Base-by-base conservation (phyloP, 2,329 filamentous ascomycete species). In the Phialophora macrospora region DNA sequence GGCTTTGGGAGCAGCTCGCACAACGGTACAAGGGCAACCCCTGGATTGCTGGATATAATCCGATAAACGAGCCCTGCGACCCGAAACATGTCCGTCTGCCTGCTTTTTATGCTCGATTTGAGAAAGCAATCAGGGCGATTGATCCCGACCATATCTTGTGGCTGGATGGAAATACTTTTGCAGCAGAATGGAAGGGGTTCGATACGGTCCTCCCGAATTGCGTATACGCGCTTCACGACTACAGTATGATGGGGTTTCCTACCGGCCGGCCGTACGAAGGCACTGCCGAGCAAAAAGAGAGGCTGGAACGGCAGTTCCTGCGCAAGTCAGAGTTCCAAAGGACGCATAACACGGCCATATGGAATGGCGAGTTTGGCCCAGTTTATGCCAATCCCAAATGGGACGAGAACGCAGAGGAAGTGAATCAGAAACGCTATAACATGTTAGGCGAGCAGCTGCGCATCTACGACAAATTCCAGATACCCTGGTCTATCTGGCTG, bases 401-500 rank as follows among this genome's bases (percentile, higher is more conserved):
- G 64, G 65, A 67, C 46, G 60, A 67, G 26, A 59, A 69, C 20
- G 67, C 67, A 4, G 68, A 70, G 14, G 74, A 75, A 8, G 75
- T 77, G 51, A 69, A 69, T 49, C 64, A 67, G 22, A 63, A 83
- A 60, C 75, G 82, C 3, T 82, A 82, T 70, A 77, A 79, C 30
- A 75, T 84, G 38, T 76, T 84, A 3, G 78, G 79, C 12, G 78
- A 80, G 17, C 82, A 84, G 71, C 73, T 86, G 32, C 73, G 75
- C 11, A 82, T 86, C 49, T 87, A 87, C 72, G 80, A 82, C 60
- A 80, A 82, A 73, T 74, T 83, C 64, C 74, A 80, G 56, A 83
- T 84, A 41, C 78, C 80, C 60, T 88, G 86, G 87, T 83, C 77
- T 14, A 88, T 88, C 71, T 87, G 84, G 84, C 74, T 84, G 0